A percentile compares a stretch with the other conserved stretches of the same genome.
phyloP scores from a whole-genome alignment of 2,329 filamentous ascomycete genomes.

The Sordariomycetes sp. region DNA sequence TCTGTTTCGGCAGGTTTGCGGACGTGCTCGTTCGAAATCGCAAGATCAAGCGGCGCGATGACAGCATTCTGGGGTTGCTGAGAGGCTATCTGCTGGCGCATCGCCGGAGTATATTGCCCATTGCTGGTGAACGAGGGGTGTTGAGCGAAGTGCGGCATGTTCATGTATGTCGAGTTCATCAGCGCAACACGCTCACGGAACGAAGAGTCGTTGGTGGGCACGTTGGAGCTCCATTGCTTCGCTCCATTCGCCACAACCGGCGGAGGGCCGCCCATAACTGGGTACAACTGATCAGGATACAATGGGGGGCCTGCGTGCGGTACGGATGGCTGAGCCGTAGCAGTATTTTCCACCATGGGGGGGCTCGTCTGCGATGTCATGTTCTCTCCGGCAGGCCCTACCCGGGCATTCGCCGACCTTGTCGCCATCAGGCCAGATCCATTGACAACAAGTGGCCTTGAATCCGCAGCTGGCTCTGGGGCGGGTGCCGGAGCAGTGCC shows the following conservation, averaged over 20 bases:
- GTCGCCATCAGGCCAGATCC: conserved; percentile 31
- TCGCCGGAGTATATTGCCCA: conserved; percentile 20
- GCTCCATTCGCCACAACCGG: conserved; percentile 27
- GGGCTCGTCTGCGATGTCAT: too few species aligned
- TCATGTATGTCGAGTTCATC: conserved; percentile 24
- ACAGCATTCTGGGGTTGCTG: conserved; percentile 36
- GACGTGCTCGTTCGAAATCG: conserved; percentile 33
- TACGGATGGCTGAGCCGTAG: too few species aligned
- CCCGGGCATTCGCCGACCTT: conserved; percentile 10
- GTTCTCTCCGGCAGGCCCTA: conserved; percentile 10
- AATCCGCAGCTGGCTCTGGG: conserved; percentile 19
- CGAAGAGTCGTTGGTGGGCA: conserved; percentile 24
- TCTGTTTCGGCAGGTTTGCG: conserved; percentile 26
- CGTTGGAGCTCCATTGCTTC: conserved; percentile 9
- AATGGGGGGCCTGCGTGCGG: too few species aligned
- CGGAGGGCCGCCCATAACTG: conserved; percentile 10
- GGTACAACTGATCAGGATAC: too few species aligned
- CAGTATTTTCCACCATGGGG: too few species aligned
- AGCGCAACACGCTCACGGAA: conserved; percentile 31
- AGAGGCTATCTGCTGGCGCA: conserved; percentile 25
- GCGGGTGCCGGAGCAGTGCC: conserved; percentile 29
- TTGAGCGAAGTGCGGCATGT: conserved; percentile 16
- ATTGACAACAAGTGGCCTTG: conserved; percentile 44
- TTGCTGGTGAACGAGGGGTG: conserved; percentile 17
- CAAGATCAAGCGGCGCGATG: conserved; percentile 48